Evolutionary conservation across 345 rosid genomes (phyloP), one percentile per base, ranked within the genome.

Genomic region (Salix koriyanagi): DNA sequence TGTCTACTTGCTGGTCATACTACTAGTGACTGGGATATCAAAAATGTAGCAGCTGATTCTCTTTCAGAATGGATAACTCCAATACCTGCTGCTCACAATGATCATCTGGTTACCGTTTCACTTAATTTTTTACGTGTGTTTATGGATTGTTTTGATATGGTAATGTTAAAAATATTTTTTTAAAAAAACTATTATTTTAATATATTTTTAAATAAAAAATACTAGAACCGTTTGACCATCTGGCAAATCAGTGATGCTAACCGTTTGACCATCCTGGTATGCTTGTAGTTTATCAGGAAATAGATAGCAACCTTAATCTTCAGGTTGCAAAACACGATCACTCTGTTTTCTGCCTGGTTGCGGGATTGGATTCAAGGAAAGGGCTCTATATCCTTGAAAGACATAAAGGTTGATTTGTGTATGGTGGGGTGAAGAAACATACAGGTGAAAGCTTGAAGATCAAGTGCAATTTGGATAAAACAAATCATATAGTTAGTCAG

Each of bases 221-320:
- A 34, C 36, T 34, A 34, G 36, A 34, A 34, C 36, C 6, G 36
- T 34, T 34, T 34, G 36, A 34, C 36, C 36, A 34, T 32, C 34
- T 2, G 6, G 54, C 54, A 48, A 15, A 48, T 48, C 54, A 48
- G 18, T 4, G 54, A 48, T 15, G 19, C 21, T 15, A 95, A 70
- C 96, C 94, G 65, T 91, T 91, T 62, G 88, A 88, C 81, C 84
- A 83, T 76, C 96, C 97, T 3, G 96, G 97, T 42, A 90, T 86
- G 95, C 60, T 87, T 65, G 50, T 95, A 34, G 86, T 26, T 90
- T 71, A 72, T 14, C 78, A 83, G 73, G 90, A 85, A 67, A 68
- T 70, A 34, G 90, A 77, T 4, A 19, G 48, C 46, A 56, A 65
- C 72, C 84, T 92, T 54, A 82, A 42, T 11, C 46, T 42, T 42